phyloP scores from a whole-genome alignment of 2,329 filamentous ascomycete species.

The Epichloe sibirici region DNA sequence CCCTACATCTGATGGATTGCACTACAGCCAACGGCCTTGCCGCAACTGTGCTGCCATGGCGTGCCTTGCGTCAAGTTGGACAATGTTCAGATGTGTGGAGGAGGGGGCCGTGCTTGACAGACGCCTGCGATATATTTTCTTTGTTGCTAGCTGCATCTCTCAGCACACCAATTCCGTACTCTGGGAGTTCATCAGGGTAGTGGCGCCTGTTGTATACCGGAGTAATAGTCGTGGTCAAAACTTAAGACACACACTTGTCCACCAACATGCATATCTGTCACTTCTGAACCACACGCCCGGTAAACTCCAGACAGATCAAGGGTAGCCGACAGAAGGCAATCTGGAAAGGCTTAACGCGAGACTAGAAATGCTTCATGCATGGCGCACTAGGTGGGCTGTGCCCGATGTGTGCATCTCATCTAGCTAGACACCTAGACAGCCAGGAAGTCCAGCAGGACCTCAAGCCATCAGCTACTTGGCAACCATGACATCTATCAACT shows the following conservation, averaged over 20 bases:
- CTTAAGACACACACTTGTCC: too few species aligned
- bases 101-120: slow-evolving; percentile 1
- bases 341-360: background rate
- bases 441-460: background rate
- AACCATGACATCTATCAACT: background rate
- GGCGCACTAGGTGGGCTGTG: background rate
- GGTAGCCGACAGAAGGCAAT: background rate
- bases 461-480: background rate
- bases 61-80: slow-evolving; percentile 2
- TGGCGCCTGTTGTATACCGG: background rate
- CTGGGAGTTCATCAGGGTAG: background rate
- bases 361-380: background rate
- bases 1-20: background rate
- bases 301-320: background rate
- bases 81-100: background rate
- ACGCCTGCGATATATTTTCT: background rate
- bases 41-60: background rate
- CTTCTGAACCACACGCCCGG: background rate
- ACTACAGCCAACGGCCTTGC: background rate
- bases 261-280: background rate
- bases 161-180: background rate
- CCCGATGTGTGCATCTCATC: background rate
- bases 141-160: background rate
- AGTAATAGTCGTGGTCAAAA: too few species aligned
- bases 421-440: background rate